Conservation (phyloP, 495 filamentous ascomycete genomes). For the Penicillium angulare region DNA sequence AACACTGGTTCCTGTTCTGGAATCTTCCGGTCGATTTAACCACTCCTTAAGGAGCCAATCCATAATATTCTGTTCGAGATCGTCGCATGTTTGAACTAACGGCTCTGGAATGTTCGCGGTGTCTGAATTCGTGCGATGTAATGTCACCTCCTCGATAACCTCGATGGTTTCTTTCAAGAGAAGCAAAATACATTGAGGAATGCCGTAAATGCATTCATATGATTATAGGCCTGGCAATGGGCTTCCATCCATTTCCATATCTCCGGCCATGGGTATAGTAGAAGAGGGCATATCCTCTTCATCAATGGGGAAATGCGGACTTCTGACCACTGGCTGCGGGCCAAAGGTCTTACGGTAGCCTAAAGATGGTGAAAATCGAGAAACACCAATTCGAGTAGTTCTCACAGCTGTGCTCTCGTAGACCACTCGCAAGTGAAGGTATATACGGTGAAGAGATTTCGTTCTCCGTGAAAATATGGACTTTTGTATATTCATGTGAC, state of each 20-base stretch:
- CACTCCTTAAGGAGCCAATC: slow-evolving; percentile 1
- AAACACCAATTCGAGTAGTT: not conserved
- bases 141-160: slow-evolving; percentile 2
- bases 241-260: not conserved
- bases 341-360: not conserved
- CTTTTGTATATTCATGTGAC: not conserved
- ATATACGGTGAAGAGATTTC: slow-evolving; percentile 1
- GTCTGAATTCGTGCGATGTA: not conserved
- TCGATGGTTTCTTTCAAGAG: not conserved
- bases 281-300: not conserved
- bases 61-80: slow-evolving; percentile 2
- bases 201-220: slow-evolving; percentile 6
- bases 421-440: slow-evolving; percentile 1
- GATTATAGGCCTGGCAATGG: not conserved
- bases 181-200: not conserved
- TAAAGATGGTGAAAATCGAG: not conserved
- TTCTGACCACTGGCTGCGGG: not conserved
- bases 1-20: not conserved
- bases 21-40: not conserved
- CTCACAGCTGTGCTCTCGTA: slow-evolving; percentile 3
- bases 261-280: not conserved
- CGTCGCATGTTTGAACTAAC: not conserved
- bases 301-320: not conserved
- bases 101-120: not conserved
- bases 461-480: not conserved